Base-by-base conservation (phyloP, 1,139 yeast species). In the Pichiaceae sp. region DNA sequence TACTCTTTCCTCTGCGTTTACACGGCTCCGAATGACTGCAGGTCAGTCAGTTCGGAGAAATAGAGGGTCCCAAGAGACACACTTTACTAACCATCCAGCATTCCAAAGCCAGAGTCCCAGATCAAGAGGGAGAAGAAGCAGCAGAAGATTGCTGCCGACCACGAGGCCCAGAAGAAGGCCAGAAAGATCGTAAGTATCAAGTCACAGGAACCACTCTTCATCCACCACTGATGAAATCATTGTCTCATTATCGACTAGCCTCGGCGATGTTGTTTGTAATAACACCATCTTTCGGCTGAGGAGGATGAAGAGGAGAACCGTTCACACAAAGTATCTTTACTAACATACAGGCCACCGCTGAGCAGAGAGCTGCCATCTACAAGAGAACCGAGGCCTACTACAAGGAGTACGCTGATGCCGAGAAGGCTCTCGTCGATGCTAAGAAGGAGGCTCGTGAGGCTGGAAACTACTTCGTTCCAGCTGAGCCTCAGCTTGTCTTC, bases 231-330 rank as follows among this genome's bases (percentile, higher is more conserved):
- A 78, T 77, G 85, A 75, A 63, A 39, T 34, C 38, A 25, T 23
- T 36, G 42, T 43, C 46, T 38, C 60, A 40, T 49, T 65, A 66
- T 72, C 75, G 86, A 77, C 93, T 81, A 82, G 93, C 85, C 31
- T 52, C 57, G 74, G 86, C 96, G 58, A 81, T 87, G 96, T 64
- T 80, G 96, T 85, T 89, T 65, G 79, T 77, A 73, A 67, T 82
- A 81, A 80, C 86, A 87, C 97, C 96, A 87, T 87, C 97, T 87
- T 87, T 87, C 97, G 95, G 94, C 97, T 87, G 96, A 87, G 33
- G 38, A 19, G 36, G 21, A 24, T 33, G 33, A 17, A 35, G 21
- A 12, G 14, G 35, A 24, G 2, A 27, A 19, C 8, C 11, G 25
- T 17, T 21, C 18, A 12, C 6, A 6, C 14, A 16, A 12, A 34